Evolutionary conservation across 129 eudicot genomes (phyloP), one percentile per base, ranked within the genome.

Genomic region (Chrysanthemum lavandulifolium): DNA sequence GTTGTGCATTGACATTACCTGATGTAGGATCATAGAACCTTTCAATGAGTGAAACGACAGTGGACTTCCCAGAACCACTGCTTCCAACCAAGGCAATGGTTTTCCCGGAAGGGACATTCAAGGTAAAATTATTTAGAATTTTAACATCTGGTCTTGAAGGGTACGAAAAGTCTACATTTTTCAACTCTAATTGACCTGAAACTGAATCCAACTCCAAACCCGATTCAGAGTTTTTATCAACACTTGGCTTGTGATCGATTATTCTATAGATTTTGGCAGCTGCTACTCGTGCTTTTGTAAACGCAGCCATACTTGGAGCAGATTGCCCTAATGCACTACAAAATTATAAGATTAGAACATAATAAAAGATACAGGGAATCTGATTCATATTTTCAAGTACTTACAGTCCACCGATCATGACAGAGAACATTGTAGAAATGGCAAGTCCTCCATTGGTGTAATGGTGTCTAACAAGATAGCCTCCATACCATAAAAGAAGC

Each of bases 381-480:
- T 40, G 9, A 40, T 40, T 40, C 9, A 1, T 1, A 40, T 6
- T 40, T 40, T 6, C 21, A 47, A 80, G 23, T 47, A 82, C 97
- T 89, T 81, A 93, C 98, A 93, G 83, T 55, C 99, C 97, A 69
- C 99, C 99, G 53, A 94, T 91, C 97, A 90, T 90, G 69, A 94
- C 99, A 0, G 99, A 86, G 70, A 94, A 94, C 96, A 94, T 90
- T 16, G 99, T 94, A 14, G 99, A 88, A 29, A 94, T 94, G 43
- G 99, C 99, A 58, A 94, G 96, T 64, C 99, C 99, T 27, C 99
- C 99, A 63, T 94, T 94, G 10, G 99, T 94, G 58, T 84, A 94
- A 65, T 88, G 87, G 78, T 94, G 99, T 74, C 99, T 78, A 78
- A 94, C 97, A 51, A 94, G 87, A 81, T 90, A 90, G 2, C 99